Percentiles rank a stretch among this genome's conserved stretches.
Evolutionary conservation across 495 filamentous ascomycete species (phyloP).

Genomic region (Copromyces sp.): DNA sequence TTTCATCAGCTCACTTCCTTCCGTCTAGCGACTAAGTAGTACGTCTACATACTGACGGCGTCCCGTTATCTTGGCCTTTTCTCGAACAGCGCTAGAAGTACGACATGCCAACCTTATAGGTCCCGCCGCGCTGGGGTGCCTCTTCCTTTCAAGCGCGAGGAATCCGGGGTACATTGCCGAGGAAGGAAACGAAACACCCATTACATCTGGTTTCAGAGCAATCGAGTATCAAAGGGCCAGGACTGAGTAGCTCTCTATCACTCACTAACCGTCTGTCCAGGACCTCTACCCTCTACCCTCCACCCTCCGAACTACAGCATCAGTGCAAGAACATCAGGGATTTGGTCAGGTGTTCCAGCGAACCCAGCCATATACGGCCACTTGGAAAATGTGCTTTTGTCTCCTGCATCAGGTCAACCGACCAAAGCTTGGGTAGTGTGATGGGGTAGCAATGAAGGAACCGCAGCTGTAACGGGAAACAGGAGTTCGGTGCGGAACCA

Average conservation of each 20-base stretch:
- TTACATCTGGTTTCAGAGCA: background rate
- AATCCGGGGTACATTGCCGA: background rate
- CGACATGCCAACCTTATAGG: background rate
- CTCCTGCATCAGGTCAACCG: background rate
- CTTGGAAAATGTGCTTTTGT: background rate
- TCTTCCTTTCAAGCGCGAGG: background rate
- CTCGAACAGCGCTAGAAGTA: background rate
- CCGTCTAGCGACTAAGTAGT: background rate
- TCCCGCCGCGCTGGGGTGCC: background rate
- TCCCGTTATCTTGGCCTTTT: background rate
- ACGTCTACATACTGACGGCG: background rate
- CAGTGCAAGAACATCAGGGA: background rate
- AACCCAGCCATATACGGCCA: background rate
- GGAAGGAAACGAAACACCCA: background rate
- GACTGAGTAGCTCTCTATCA: too few species aligned
- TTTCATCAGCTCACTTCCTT: background rate
- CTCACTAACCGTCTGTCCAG: too few species aligned
- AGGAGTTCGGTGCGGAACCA: background rate
- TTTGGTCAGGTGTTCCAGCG: background rate
- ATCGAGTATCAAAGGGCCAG: too few species aligned
- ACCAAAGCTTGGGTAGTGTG: background rate
- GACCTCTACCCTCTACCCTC: background rate
- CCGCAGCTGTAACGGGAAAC: background rate
- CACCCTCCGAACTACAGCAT: background rate
- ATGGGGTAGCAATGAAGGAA: background rate